Conservation (phyloP, 225 moss, liverwort and hornwort genomes). For the Pseudoscleropodium purum region DNA sequence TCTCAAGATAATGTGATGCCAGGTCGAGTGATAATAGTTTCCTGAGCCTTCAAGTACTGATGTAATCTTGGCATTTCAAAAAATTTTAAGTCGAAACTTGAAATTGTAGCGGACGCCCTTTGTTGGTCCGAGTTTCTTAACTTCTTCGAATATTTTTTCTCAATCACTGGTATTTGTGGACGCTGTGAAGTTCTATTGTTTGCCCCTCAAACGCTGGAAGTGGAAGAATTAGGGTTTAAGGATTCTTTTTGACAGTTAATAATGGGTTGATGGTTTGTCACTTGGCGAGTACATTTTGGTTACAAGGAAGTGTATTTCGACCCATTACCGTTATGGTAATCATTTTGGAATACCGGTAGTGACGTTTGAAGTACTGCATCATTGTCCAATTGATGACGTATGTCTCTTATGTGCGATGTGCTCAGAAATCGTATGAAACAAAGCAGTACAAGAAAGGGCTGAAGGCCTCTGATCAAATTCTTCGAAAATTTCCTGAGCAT, state of each 20-base stretch:
- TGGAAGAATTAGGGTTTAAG: slow-evolving; percentile 25
- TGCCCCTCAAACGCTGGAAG: not conserved
- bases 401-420: not conserved
- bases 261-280: not conserved
- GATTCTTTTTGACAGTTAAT: not conserved
- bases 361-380: not conserved
- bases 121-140: not conserved
- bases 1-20: not conserved
- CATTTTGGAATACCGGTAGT: not conserved
- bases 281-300: not conserved
- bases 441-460: slow-evolving; percentile 99
- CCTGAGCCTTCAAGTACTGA: not conserved
- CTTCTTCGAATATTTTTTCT: not conserved
- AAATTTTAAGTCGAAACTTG: not conserved
- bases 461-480: slow-evolving; percentile 92
- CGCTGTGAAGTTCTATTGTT: not conserved
- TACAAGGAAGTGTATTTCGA: not conserved
- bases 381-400: not conserved
- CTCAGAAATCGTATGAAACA: slow-evolving; percentile 90
- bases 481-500: slow-evolving; percentile 93
- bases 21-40: not conserved
- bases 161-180: not conserved
- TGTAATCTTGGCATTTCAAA: not conserved
- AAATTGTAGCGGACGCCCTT: not conserved
- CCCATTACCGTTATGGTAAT: not conserved